Base-by-base conservation (phyloP, 306 rosid species). In the Mimosa bimucronata region DNA sequence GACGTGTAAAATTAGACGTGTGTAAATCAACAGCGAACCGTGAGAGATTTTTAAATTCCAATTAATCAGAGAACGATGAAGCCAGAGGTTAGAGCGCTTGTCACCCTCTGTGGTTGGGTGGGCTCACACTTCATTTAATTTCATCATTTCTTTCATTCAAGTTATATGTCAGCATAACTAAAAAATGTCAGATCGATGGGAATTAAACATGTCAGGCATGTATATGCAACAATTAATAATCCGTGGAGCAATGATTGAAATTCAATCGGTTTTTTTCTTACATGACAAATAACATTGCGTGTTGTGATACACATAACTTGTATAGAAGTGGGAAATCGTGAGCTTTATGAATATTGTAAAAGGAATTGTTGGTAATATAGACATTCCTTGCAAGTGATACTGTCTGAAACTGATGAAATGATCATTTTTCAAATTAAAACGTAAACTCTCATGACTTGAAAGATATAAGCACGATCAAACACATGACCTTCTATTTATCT, bases 241-340 rank as follows among this genome's bases (percentile, higher is more conserved):
- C 45, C 71, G 15, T 10, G 46, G 13, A 34, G 7, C 71, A 65
- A 65, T 65, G 23, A 46, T 46, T 15, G 15, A 44, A 44, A 34
- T 31, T 65, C 26, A 34, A 2, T 66, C 4, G 69, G 29, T 66
- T 4, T 19, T n/a, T 66, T 66, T 19, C 46, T 31, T 18, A 2
- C 71, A 34, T 66, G 46, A 18, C 26, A 66, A 66, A 19, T 31
- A 34, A 37, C 71, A 66, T 66, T 66, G 71, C 71, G 45, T 66
- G 71, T 3, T 66, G 9, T 16, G 25, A 18, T 34, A 25, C 23
- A 9, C 12, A 3, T 16, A 31, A 7, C 46, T n/a, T 9, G 38
- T 0, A 11, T 1, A 12, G 21, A 6, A 4, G 13, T 38, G 28
- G 26, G 9, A 2, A 40, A 38, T 67, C 31, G 37, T 68, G 14